Percentiles rank a stretch among this genome's conserved stretches.
These are phyloP conservation scores for Vitis hybrid DNA, from an alignment of 177 flowering plant genomes.

Conservation along the genomic window DNA sequence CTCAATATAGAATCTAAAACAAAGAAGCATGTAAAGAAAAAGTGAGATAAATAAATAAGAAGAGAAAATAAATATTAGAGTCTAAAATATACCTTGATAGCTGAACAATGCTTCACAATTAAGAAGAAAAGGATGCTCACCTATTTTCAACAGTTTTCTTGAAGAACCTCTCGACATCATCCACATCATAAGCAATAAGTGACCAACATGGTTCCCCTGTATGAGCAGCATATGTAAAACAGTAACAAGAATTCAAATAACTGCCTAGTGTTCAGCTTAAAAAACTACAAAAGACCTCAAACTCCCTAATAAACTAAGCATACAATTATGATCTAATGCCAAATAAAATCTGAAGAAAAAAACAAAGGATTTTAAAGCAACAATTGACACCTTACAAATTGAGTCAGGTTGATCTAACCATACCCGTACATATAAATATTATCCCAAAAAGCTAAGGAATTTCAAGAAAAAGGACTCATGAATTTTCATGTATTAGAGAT, in stretches of 20 bases:
- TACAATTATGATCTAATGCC: too few relatives aligned
- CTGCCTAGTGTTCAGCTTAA: too few relatives aligned
- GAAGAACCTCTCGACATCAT: conserved; percentile 81
- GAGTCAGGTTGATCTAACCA: not conserved
- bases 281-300: too few relatives aligned
- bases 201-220: conserved; percentile 95
- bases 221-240: conserved; percentile 13
- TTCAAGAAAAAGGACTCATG: not conserved
- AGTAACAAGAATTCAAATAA: not conserved
- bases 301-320: too few relatives aligned
- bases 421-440: not conserved
- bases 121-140: conserved; percentile 27
- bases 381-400: not conserved
- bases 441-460: not conserved
- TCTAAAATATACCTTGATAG: too few relatives aligned
- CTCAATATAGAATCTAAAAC: too few relatives aligned
- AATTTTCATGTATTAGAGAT: not conserved
- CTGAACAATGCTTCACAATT: not conserved
- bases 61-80: too few relatives aligned
- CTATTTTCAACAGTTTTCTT: conserved; percentile 87
- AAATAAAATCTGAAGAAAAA: too few relatives aligned
- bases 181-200: conserved; percentile 56
- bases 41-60: too few relatives aligned
- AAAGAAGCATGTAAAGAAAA: too few relatives aligned
- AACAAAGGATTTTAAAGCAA: too few relatives aligned